Conservation (phyloP, 192 early-diverging fungal genomes). For the Phycomyces blakesleeanus region DNA sequence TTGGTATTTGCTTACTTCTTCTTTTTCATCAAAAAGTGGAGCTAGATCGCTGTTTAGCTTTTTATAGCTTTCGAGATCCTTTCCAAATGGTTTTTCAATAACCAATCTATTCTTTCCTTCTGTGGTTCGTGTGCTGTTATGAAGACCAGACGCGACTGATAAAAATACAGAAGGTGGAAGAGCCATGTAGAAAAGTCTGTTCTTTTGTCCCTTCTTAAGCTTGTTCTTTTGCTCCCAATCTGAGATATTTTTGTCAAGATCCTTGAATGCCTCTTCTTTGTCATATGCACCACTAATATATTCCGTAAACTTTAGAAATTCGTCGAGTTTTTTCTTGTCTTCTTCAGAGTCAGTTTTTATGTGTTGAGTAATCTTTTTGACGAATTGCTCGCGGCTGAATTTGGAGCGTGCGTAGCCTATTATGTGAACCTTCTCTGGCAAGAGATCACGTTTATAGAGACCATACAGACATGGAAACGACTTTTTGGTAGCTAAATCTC, state of each 20-base stretch:
- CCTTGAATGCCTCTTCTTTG: constrained; percentile 62
- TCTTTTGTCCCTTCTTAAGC: constrained; percentile 37
- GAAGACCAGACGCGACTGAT: constrained; percentile 72
- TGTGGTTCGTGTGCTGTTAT: constrained; percentile 61
- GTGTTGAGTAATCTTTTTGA: constrained; percentile 62
- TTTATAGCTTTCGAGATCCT: constrained; percentile 81
- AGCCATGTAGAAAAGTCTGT: constrained; percentile 94
- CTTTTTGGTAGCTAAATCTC: constrained; percentile 98
- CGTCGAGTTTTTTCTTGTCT: constrained; percentile 48
- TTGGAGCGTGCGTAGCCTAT: constrained; percentile 91
- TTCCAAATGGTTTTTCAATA: constrained; percentile 98
- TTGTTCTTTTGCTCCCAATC: constrained; percentile 49
- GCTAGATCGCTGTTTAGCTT: constrained; percentile 70
- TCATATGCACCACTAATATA: constrained; percentile 89
- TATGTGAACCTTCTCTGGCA: constrained; percentile 71
- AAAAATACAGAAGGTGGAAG: constrained; percentile 94
- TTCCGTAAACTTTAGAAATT: constrained; percentile 68
- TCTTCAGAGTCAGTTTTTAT: constrained; percentile 64
- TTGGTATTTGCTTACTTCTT: constrained; percentile 54
- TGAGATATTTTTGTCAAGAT: constrained; percentile 59
- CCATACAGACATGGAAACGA: constrained; percentile 96
- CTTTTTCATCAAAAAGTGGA: constrained; percentile 75
- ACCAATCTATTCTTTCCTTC: constrained; percentile 78
- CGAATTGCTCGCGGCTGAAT: constrained; percentile 71
- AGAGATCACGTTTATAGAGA: constrained; percentile 79